Base-by-base conservation (phyloP, 352 stramenopile species). In the Pythium dissotocum region DNA sequence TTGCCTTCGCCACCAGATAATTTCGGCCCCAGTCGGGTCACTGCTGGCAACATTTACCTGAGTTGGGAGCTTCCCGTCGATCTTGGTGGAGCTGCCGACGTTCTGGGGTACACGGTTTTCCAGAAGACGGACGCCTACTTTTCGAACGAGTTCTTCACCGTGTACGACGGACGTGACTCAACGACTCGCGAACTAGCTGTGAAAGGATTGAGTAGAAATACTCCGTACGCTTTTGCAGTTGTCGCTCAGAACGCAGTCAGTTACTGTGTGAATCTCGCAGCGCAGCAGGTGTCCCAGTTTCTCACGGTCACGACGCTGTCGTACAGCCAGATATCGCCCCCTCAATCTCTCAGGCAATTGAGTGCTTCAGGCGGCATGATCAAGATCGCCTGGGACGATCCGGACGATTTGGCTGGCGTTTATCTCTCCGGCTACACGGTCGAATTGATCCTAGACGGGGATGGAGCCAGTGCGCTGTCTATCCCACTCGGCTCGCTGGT, bases 151-250 rank as follows among this genome's bases (percentile, higher is more conserved):
- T 81, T 75, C 18, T 85, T 85, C 21, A 74, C 65, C 2, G 67
- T 88, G 26, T 90, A 90, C 56, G 77, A 90, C 32, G 78, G 80
- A 0, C 75, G 83, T 61, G 70, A 88, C 32, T 85, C 75, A 9
- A 71, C 51, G 0, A 57, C 53, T 2, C 70, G 63, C 8, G 63
- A 67, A 7, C 36, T 79, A 0, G 59, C 58, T 26, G 24, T 80
- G 30, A 80, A 73, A 35, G 71, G 69, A 6, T 35, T 91, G 7
- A 52, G 48, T 6, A 68, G 80, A 53, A 59, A 64, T 13, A 69
- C 66, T 1, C 14, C 30, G 2, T 91, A 91, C 51, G 61, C 63
- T 21, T 88, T 87, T 66, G 71, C 76, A 6, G 57, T 89, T 9
- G 70, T 86, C 2, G 83, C 80, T 1, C 53, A 88, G 1, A 89